phyloP scores from a whole-genome alignment of 306 rosid genomes.

The Astragalus glycyphyllos region DNA sequence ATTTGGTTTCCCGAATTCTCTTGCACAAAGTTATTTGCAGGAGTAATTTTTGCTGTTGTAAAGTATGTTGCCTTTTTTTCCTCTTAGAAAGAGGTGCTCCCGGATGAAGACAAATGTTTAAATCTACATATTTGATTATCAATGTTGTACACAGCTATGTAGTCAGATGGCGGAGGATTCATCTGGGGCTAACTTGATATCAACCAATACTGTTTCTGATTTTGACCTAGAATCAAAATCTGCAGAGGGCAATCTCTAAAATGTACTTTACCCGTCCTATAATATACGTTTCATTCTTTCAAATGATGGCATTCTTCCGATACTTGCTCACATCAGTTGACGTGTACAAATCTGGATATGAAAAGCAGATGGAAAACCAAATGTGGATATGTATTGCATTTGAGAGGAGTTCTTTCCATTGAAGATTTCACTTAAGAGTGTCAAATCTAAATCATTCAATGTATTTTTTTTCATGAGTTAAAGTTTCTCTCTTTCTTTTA shows the following conservation, averaged over 20 bases:
- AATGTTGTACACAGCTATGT: slow-evolving; percentile 34
- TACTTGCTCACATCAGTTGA: background rate
- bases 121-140: slow-evolving; percentile 36
- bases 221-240: slow-evolving; percentile 39
- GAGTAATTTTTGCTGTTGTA: slow-evolving; percentile 58
- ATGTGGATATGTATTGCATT: background rate
- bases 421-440: too few species aligned
- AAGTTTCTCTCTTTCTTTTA: too few species aligned
- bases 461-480: too few species aligned
- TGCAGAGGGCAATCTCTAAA: slow-evolving; percentile 23
- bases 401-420: too few species aligned
- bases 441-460: too few species aligned
- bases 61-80: slow-evolving; percentile 43
- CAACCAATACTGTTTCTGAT: slow-evolving; percentile 38
- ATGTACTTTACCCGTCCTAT: slow-evolving; percentile 11
- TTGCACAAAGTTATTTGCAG: slow-evolving; percentile 53
- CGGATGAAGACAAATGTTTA: slow-evolving; percentile 26
- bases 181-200: slow-evolving; percentile 29
- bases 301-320: slow-evolving; percentile 7
- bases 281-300: slow-evolving; percentile 5
- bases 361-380: background rate
- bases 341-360: background rate
- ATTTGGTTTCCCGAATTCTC: slow-evolving; percentile 42
- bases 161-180: slow-evolving; percentile 14
- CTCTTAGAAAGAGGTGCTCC: slow-evolving; percentile 25